Evolutionary conservation across 2,329 filamentous ascomycete species (phyloP).

Genomic region (Madurella fahalii): DNA sequence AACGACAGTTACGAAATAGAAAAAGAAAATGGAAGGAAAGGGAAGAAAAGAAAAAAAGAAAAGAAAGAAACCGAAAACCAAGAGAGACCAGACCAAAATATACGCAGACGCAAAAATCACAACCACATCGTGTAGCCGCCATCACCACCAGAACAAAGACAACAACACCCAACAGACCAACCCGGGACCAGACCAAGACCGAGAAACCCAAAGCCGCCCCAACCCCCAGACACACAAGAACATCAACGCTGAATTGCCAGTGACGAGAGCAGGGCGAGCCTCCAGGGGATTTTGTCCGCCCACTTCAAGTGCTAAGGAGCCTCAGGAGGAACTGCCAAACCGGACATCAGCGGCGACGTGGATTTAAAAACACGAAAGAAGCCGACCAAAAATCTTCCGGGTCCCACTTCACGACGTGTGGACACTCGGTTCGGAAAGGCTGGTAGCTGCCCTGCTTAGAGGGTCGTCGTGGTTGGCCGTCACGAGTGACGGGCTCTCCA

Average conservation of each 20-base stretch:
- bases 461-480: conserved; percentile 58
- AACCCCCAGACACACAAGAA: not conserved
- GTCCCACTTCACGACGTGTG: conserved; percentile 12
- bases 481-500: conserved; percentile 60
- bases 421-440: conserved; percentile 41
- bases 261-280: no score
- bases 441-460: conserved; percentile 48
- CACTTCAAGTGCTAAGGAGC: no score
- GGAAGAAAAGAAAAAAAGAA: not conserved
- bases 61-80: not conserved
- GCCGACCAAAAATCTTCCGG: not conserved
- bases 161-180: not conserved
- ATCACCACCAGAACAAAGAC: not conserved
- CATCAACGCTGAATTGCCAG: not conserved
- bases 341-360: no score
- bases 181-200: not conserved
- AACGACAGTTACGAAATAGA: conserved; percentile 12
- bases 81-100: not conserved
- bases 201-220: not conserved
- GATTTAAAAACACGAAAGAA: not conserved
- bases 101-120: no score
- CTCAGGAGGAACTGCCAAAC: no score
- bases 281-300: no score
- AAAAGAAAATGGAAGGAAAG: not conserved
- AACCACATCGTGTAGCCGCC: no score